Evolutionary conservation across 2,329 filamentous ascomycete species (phyloP).

Genomic region (Hymenoscyphus repandus): DNA sequence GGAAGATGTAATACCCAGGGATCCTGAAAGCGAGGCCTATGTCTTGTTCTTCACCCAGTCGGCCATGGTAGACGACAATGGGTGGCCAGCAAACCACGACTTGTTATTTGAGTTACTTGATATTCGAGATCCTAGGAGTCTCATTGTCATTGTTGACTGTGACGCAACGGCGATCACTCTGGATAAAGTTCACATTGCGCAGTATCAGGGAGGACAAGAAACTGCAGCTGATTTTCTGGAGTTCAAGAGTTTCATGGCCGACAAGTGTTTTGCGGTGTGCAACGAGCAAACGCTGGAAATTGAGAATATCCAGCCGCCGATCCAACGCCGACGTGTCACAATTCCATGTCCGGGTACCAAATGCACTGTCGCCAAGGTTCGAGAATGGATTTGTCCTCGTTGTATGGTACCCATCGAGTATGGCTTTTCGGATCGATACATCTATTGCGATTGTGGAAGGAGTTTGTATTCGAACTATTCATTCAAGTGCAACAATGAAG

Average conservation of each 20-base stretch:
- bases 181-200: conserved; percentile 17
- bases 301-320: too few species aligned
- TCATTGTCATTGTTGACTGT: conserved; percentile 21
- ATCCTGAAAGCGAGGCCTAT: conserved; percentile 14
- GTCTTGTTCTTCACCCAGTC: conserved; percentile 23
- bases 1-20: conserved; percentile 2
- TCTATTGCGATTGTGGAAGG: too few species aligned
- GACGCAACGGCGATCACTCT: conserved; percentile 16
- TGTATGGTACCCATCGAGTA: too few species aligned
- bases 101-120: conserved; percentile 22
- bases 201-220: conserved; percentile 14
- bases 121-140: conserved; percentile 1
- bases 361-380: too few species aligned
- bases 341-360: too few species aligned
- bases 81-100: conserved; percentile 19
- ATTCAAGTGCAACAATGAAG: too few species aligned
- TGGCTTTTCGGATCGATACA: too few species aligned
- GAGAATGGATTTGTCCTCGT: too few species aligned
- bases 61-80: conserved; percentile 9
- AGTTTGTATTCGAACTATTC: too few species aligned
- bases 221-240: conserved; percentile 19
- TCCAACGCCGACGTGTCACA: too few species aligned
- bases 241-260: conserved; percentile 16
- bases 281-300: conserved; percentile 13
- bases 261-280: conserved; percentile 23